A percentile compares a stretch with the other conserved stretches of the same genome.
These are phyloP conservation scores for Phycomyces nitens DNA, from an alignment of 192 early-diverging fungal genomes.

Conservation along the genomic window DNA sequence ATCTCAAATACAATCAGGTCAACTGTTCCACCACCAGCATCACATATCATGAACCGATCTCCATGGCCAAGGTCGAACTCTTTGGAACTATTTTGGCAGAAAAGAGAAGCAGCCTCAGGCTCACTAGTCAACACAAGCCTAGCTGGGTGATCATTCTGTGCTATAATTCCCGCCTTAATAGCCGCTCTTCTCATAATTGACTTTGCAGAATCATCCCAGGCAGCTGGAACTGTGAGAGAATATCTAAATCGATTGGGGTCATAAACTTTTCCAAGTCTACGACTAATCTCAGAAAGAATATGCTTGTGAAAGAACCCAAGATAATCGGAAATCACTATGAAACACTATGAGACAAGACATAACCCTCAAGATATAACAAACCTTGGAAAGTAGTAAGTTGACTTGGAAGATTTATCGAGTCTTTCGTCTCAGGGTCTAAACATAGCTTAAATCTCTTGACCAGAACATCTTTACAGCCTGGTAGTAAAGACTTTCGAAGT, in stretches of 20 bases:
- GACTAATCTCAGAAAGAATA: slow-evolving; percentile 33
- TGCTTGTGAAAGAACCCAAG: slow-evolving; percentile 40
- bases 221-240: slow-evolving; percentile 48
- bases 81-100: slow-evolving; percentile 40
- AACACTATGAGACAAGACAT: too few species aligned
- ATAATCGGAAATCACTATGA: slow-evolving; percentile 33
- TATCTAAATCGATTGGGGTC: slow-evolving; percentile 37
- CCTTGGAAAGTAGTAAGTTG: slow-evolving; percentile 1
- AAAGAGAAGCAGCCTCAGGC: slow-evolving; percentile 46
- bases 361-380: too few species aligned
- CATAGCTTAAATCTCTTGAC: slow-evolving; percentile 1
- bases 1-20: slow-evolving; percentile 46
- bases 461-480: background rate
- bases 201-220: slow-evolving; percentile 48
- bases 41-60: slow-evolving; percentile 45
- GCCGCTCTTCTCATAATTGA: slow-evolving; percentile 46
- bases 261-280: slow-evolving; percentile 32
- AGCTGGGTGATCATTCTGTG: slow-evolving; percentile 38
- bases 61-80: slow-evolving; percentile 40
- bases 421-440: background rate
- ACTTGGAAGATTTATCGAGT: background rate
- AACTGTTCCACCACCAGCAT: slow-evolving; percentile 47
- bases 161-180: slow-evolving; percentile 41
- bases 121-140: slow-evolving; percentile 36
- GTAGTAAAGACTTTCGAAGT: background rate